Evolutionary conservation across 139 green algal genomes (phyloP).

Genomic region (Gonium pectorale): DNA sequence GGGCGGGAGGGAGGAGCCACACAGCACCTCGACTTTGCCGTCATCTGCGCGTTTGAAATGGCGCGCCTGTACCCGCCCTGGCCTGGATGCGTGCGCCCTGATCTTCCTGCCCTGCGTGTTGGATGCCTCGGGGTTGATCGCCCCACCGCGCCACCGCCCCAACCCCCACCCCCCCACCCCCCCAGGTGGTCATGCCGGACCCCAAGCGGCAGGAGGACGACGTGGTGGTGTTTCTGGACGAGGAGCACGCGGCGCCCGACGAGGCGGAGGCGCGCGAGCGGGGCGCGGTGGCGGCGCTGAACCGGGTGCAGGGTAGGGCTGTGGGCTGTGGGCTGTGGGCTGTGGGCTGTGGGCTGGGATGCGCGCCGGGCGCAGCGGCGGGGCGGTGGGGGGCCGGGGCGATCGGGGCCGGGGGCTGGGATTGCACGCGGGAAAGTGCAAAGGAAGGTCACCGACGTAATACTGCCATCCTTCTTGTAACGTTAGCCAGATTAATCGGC

Average conservation of each 20-base stretch:
- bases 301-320: conserved; percentile 63
- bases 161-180: background rate
- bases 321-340: too few relatives aligned
- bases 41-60: too few relatives aligned
- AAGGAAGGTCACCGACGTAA: too few relatives aligned
- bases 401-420: too few relatives aligned
- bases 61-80: too few relatives aligned
- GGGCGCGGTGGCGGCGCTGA: conserved; percentile 78
- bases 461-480: too few relatives aligned
- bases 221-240: conserved; percentile 81
- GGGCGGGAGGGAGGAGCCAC: background rate
- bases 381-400: too few relatives aligned
- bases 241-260: conserved; percentile 41
- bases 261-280: conserved; percentile 76
- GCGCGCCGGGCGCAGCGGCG: too few relatives aligned
- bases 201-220: conserved; percentile 73
- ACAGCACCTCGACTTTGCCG: too few relatives aligned
- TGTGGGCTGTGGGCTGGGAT: background rate
- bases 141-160: background rate
- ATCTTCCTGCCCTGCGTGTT: background rate
- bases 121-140: background rate
- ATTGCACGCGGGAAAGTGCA: too few relatives aligned
- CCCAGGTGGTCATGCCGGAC: conserved; percentile 84
- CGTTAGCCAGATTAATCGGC: too few relatives aligned
- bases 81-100: background rate